Base-by-base conservation (phyloP, 1,284 basidiomycete genomes). In the Somion occarium region DNA sequence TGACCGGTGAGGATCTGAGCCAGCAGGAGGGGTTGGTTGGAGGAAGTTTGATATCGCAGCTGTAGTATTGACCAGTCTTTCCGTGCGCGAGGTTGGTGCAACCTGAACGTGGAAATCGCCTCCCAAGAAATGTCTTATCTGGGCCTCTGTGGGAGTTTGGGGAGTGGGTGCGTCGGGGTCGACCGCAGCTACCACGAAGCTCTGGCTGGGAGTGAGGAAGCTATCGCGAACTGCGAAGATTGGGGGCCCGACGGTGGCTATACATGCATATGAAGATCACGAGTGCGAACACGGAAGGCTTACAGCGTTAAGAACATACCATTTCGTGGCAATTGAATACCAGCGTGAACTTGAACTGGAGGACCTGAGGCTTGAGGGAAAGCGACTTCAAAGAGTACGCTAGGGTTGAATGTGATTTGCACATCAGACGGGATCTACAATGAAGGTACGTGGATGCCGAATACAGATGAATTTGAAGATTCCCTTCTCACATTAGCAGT, bases 151-250 rank as follows among this genome's bases (percentile, higher is more conserved):
- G 2, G 75, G 75, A 12, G 49, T 58, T 53, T 76, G 72, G 1
- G 77, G 78, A 7, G 76, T 75, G 1, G 78, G 78, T 5, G 74
- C 76, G 53, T 81, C 77, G 4, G 71, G 78, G 52, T 81, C 79
- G 3, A 79, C 71, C 12, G 67, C 60, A 0, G 71, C 72, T 19
- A 79, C 61, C 27, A 80, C 75, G 58, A 78, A 78, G 0, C 72
- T 70, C 1, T 71, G 72, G n/a, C 47, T 53, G 22, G 59, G 61
- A 3, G 56, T 50, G 25, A 60, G 45, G 18, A 65, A 69, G 18
- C 59, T 46, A 22, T 38, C 43, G 15, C 57, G 49, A 23, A 75
- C 61, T 38, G 61, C 60, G 59, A 76, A 79, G 0, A 56, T 59
- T 3, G 76, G 75, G 1, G 72, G 71, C 1, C 67, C 69, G 3